Base-by-base conservation (phyloP, 1,284 basidiomycete species). In the Omphalotus olearius region DNA sequence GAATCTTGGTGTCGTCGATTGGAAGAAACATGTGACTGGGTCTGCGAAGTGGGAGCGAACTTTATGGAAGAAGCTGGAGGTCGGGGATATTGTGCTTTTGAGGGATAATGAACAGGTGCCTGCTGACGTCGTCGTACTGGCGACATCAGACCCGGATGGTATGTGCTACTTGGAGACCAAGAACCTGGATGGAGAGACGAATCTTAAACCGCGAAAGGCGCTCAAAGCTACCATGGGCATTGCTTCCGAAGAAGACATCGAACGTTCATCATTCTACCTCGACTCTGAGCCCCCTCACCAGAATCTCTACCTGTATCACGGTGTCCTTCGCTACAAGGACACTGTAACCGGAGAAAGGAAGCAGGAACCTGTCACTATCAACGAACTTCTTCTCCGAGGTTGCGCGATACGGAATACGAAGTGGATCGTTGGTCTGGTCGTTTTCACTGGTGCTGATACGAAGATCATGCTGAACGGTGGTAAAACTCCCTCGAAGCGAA, bases 391-490 rank as follows among this genome's bases (percentile, higher is more conserved):
- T 1, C 79, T 99, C 11, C 86, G 96, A 60, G 96, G 96, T 0
- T 97, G 93, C 65, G 80, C 90, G 0, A 69, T 98, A n/a, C 80
- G 96, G 40, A 98, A 98, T 65, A 98, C 94, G 0, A 74, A 83
- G 28, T 99, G 96, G 96, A 80, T 95, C 51, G 92, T 98, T 57
- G 95, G 93, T 6, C 68, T 99, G 30, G 95, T 98, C 33, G 85
- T 90, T 28, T 99, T 94, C 69, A 99, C 96, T 0, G 96, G 96
- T 28, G 80, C 83, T 2, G 95, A 99, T 70, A 95, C 95, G 47
- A 99, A 98, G 79, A 98, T 98, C 65, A 96, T 98, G 90, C 73
- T 98, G 59, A 99, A 98, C 62, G 91, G 91, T 36, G 93, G 93
- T 20, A 87, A 85, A 14, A 94, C 92, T 0, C 92, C 92, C 0